These are phyloP conservation scores for Nitzschia sp. DNA, from an alignment of 108 stramenopile species.

Conservation along the genomic window DNA sequence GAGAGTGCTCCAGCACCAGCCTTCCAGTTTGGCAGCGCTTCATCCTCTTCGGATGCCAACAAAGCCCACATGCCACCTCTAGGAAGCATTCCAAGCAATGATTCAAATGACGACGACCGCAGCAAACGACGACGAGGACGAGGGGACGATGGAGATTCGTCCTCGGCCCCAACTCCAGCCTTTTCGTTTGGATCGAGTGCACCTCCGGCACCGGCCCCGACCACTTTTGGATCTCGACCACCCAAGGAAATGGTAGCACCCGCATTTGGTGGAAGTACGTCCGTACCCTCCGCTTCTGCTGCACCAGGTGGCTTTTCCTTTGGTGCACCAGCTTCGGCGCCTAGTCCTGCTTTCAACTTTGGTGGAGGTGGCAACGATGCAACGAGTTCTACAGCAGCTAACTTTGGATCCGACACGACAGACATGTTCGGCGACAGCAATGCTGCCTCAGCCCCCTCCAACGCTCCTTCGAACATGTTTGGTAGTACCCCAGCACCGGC, in stretches of 20 bases:
- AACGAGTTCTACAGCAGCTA: neutral
- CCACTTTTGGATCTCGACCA: neutral
- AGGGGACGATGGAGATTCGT: neutral
- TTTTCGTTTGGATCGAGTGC: constrained; percentile 10
- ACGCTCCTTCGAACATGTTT: neutral
- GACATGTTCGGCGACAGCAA: neutral
- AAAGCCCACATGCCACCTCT: neutral
- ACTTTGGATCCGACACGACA: neutral
- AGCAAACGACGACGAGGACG: neutral
- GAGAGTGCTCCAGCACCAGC: neutral
- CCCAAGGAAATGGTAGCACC: neutral
- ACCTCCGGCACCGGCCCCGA: constrained; percentile 16
- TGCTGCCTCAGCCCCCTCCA: neutral
- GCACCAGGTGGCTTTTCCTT: constrained; percentile 9
- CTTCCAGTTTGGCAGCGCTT: neutral
- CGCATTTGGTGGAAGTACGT: neutral
- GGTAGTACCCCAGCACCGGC: neutral
- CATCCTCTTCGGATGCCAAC: neutral
- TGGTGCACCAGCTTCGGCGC: constrained; percentile 2
- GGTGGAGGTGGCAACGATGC: neutral
- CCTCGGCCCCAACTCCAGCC: constrained; percentile 4
- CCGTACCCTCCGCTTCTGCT: constrained; percentile 1
- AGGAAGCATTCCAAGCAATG: constrained; percentile 7
- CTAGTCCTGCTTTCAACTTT: neutral
- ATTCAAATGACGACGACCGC: neutral